Evolutionary conservation across 495 filamentous ascomycete species (phyloP), one percentile per base, ranked within the genome.

Genomic region (Aspergillus heteromorphus): DNA sequence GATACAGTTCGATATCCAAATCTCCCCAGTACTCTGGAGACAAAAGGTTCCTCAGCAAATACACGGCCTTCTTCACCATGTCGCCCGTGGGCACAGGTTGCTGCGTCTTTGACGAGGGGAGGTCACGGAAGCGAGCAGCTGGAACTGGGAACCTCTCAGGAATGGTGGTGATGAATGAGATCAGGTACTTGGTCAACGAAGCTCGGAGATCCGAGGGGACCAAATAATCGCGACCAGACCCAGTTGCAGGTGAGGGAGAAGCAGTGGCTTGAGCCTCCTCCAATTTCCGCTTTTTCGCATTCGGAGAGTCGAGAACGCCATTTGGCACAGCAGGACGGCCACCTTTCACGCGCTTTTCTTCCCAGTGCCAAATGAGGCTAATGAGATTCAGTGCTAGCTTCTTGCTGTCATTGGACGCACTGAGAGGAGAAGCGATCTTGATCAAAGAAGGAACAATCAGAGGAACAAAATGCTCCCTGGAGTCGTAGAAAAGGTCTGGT

Each of bases 401-500:
- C 70, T 93, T 95, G 70, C 84, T 90, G 64, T 99, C 95, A 48
- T 91, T 92, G 0, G 91, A 96, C 6, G 89, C 85, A 50, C 87
- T 95, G 6, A 90, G 85, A 18, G 88, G 86, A 30, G 83, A 79
- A 2, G 92, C 89, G 57, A 97, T 89, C 68, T 97, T 97, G 29
- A 86, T 79, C 18, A 99, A 74, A 2, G 89, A 92, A 9, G 84
- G 85, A 53, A 97, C 92, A 59, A 97, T 95, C 56, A 91, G 80
- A 53, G 87, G 84, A 10, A 91, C 81, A 48, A 97, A 95, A 59
- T 89, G 88, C 51, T 97, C 95, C 51, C 95, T 77, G 1, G 91
- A 90, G 52, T 99, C 92, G 57, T 95, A 97, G 72, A 99, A 97
- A 16, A 97, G 76, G 63, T 92, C 88, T 1, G 91, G 87, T 64